Percentiles rank a stretch among this genome's conserved stretches.
Evolutionary conservation across 2,329 filamentous ascomycete species (phyloP).

Genomic region (Sporothrix dimorphospora): DNA sequence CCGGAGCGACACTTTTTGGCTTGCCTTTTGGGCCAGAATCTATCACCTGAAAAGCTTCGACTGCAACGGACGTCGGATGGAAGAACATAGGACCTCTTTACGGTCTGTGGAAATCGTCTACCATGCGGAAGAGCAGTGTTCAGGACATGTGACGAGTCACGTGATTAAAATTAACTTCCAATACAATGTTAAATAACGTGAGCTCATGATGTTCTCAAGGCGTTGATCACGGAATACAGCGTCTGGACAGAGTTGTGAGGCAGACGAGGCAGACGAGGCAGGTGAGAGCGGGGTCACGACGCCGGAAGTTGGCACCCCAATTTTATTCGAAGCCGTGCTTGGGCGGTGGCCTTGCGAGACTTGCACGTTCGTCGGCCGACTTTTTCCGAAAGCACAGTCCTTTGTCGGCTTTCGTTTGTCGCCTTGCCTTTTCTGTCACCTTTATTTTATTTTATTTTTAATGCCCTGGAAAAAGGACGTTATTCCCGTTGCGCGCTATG

Average conservation of each 20-base stretch:
- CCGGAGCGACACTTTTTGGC: not conserved
- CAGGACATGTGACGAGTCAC: not conserved
- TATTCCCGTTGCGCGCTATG: not conserved
- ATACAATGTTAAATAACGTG: not conserved
- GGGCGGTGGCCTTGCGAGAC: not conserved
- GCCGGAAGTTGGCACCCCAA: conserved; percentile 12
- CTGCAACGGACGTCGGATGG: not conserved
- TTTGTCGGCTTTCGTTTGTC: not conserved
- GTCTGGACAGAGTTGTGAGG: not conserved
- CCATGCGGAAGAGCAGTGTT: too few species aligned
- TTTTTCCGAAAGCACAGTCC: conserved; percentile 12
- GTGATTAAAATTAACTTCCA: not conserved
- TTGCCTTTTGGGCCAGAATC: not conserved
- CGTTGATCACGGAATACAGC: not conserved
- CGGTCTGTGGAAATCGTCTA: too few species aligned
- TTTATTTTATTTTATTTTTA: not conserved
- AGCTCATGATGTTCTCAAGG: not conserved
- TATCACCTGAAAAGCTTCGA: not conserved
- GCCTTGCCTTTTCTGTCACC: not conserved
- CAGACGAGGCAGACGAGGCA: not conserved
- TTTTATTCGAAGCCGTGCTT: not conserved
- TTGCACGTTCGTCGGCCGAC: not conserved
- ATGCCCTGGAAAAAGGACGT: not conserved
- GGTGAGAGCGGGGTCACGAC: not conserved
- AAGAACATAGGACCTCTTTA: too few species aligned